Base-by-base conservation (phyloP, 345 rosid genomes). In the Moricandia moricandioides region DNA sequence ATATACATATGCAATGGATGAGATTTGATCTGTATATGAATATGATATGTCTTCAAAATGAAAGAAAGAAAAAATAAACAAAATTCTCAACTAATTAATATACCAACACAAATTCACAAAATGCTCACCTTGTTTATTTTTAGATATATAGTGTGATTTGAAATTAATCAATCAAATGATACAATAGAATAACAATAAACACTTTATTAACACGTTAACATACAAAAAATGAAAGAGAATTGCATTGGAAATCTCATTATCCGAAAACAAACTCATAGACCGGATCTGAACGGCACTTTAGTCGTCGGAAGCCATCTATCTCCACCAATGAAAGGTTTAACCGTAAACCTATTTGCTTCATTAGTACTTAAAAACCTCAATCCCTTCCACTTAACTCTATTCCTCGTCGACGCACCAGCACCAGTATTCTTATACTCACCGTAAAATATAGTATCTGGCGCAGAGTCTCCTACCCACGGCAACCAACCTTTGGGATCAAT, bases 331-430 rank as follows among this genome's bases (percentile, higher is more conserved):
- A 90, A 88, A 7, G 82, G 79, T 76, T 79, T 83, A 59, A 83
- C 91, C 4, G 88, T 84, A 76, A 86, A 90, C 78, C 75, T 76
- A 12, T 43, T 57, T 4, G 88, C 92, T 63, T 77, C 78, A 35
- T 82, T 86, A 1, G 10, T 58, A 63, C 71, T 69, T 29, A 85
- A 80, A 43, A 24, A 68, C 74, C 78, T 86, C 76, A 90, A 67
- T 0, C 92, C 92, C 85, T 82, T 88, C 96, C 92, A 90, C 62
- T 88, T 88, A 59, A 90, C 92, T 18, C 92, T 81, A 31, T 82
- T 66, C 70, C 77, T 88, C 2, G 86, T 88, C 39, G 78, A 67
- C 2, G 91, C 61, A 39, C 92, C 91, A 0, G 86, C 58, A 0
- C 96, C 96, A 2, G n/a, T 69, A 37, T 90, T 90, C 81, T 72